A percentile compares a stretch with the other conserved stretches of the same genome.
phyloP scores from a whole-genome alignment of 495 filamentous ascomycete species.

The Bacidia gigantensis region DNA sequence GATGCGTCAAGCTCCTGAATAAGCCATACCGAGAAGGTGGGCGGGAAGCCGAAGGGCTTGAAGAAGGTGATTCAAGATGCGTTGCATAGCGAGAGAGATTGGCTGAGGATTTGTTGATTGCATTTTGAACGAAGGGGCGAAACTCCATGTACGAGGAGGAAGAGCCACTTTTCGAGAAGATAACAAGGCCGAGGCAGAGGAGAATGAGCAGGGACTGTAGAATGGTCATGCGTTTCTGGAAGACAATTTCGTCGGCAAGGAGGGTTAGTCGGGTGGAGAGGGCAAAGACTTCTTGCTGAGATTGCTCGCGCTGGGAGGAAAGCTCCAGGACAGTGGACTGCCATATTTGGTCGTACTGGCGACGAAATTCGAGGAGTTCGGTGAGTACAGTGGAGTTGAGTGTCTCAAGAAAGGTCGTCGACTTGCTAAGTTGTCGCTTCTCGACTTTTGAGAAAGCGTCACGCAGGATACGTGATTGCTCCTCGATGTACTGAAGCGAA shows the following conservation, averaged over 20 bases:
- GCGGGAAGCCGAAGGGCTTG: constrained; percentile 32
- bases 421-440: constrained; percentile 72
- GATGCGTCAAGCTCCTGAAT: constrained; percentile 8
- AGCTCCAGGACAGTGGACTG: constrained; percentile 86
- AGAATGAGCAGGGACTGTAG: constrained; percentile 78
- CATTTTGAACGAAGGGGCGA: constrained; percentile 39
- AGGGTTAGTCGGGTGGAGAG: constrained; percentile 70
- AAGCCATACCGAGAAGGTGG: constrained; percentile 26
- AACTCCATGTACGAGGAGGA: constrained; percentile 34
- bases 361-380: constrained; percentile 65
- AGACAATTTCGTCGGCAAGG: constrained; percentile 85
- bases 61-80: constrained; percentile 29
- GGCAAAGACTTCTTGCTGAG: constrained; percentile 64
- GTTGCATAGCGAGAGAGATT: constrained; percentile 21
- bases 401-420: constrained; percentile 63
- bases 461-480: constrained; percentile 81
- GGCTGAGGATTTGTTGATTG: constrained; percentile 34
- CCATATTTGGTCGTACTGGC: constrained; percentile 93
- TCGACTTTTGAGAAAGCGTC: constrained; percentile 87
- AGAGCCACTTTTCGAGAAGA: constrained; percentile 47
- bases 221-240: constrained; percentile 88
- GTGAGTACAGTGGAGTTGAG: constrained; percentile 78
- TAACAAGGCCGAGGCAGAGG: constrained; percentile 71
- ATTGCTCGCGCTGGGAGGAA: constrained; percentile 69
- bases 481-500: constrained; percentile 90